Percentiles rank a stretch among this genome's conserved stretches.
phyloP scores from a whole-genome alignment of 768 basidiomycete species.

The Tulasnella sp. region DNA sequence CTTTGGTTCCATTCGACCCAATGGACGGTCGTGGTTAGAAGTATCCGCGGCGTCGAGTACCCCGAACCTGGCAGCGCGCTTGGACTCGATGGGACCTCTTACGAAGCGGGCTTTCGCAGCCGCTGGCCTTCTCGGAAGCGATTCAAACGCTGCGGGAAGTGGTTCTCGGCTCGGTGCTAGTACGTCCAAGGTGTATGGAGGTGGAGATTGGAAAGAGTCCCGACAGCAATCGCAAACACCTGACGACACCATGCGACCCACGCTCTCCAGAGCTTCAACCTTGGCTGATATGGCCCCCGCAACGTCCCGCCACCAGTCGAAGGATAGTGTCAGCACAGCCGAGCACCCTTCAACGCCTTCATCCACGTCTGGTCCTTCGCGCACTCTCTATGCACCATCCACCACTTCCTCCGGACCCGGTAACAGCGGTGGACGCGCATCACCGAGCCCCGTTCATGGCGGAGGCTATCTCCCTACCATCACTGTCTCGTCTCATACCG shows the following conservation, averaged over 20 bases:
- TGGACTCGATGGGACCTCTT: constrained; percentile 24
- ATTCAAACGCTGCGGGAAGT: not conserved
- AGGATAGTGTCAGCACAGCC: constrained; percentile 1
- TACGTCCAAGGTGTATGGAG: constrained; percentile 3
- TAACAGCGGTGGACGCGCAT: not conserved
- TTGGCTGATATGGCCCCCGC: not conserved
- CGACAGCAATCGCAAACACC: not conserved
- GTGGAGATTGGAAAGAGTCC: not conserved
- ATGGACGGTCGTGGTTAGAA: not conserved
- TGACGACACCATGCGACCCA: not conserved
- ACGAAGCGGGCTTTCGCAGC: constrained; percentile 23
- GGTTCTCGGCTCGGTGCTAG: not conserved
- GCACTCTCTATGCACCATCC: constrained; percentile 17
- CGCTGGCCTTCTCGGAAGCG: constrained; percentile 14
- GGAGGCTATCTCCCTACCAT: not conserved
- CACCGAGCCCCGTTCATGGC: not conserved
- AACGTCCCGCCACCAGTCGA: not conserved
- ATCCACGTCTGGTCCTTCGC: constrained; percentile 19
- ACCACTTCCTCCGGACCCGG: constrained; percentile 3
- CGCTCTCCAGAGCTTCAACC: constrained; percentile 8
- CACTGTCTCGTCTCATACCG: constrained; percentile 10
- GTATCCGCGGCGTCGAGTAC: not conserved
- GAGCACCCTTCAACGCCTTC: constrained; percentile 23
- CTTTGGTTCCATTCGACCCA: not conserved
- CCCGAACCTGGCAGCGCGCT: not conserved